phyloP scores from a whole-genome alignment of 176 grass and related monocot genomes.

The Oryza glaberrima region DNA sequence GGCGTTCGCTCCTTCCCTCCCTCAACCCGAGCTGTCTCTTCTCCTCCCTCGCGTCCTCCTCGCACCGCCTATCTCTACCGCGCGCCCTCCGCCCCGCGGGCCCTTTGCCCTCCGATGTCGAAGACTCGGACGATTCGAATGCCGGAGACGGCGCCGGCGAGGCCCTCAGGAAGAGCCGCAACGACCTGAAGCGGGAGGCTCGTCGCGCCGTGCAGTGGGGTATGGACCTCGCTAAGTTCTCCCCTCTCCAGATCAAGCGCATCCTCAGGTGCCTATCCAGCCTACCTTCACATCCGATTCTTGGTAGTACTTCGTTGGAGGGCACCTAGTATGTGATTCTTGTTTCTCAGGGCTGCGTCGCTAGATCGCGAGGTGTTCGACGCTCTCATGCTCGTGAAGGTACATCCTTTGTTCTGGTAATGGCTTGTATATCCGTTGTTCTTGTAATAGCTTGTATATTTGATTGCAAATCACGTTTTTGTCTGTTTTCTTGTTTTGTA shows the following conservation, averaged over 20 bases:
- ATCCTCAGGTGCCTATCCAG: conserved; percentile 54
- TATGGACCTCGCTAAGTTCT: conserved; percentile 81
- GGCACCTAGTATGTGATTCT: conserved; percentile 9
- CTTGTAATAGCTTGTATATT: background rate
- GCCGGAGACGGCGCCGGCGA: background rate
- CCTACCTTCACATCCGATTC: conserved; percentile 4
- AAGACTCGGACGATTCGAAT: conserved; percentile 42
- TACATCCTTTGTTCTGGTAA: background rate
- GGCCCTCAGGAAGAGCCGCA: conserved; percentile 63
- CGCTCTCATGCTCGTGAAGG: conserved; percentile 88
- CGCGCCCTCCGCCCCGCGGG: conserved; percentile 50
- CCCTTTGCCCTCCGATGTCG: conserved; percentile 31
- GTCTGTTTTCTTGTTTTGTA: conserved; percentile 32
- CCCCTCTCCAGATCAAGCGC: conserved; percentile 76
- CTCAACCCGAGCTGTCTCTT: conserved; percentile 28
- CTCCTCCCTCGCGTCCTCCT: conserved; percentile 35
- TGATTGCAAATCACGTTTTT: background rate
- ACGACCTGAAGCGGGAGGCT: conserved; percentile 84
- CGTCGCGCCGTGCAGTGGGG: conserved; percentile 81
- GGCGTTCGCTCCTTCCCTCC: conserved; percentile 48
- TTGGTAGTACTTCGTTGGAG: background rate
- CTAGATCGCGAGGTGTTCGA: conserved; percentile 83
- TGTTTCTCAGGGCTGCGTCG: conserved; percentile 63
- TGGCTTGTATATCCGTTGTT: background rate
- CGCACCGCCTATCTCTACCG: background rate